Evolutionary conservation across 1,284 basidiomycete species (phyloP), one percentile per base, ranked within the genome.

Genomic region (Exobasidium rhododendri): DNA sequence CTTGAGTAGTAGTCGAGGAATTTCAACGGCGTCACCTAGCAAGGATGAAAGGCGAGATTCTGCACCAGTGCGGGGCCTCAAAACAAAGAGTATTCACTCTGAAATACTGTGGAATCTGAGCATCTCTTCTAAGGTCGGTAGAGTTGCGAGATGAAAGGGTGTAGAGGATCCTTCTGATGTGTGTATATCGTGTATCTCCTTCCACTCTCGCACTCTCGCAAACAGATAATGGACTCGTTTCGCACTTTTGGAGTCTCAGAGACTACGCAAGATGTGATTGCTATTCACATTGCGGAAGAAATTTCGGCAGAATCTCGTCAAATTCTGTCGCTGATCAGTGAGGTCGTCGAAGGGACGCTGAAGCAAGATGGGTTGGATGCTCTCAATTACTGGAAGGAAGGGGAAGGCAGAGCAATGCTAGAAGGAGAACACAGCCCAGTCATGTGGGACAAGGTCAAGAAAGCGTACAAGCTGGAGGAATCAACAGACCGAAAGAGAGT

Each of bases 71-170:
- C 22, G 20, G 4, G 52, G 32, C 13, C 31, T 67, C 22, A 65
- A 64, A 52, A 67, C 65, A 4, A 59, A 59, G 29, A 63, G 61
- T 32, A 58, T 67, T 49, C 65, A 67, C 47, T 67, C 65, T 7
- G 65, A 67, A 49, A 54, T 67, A 13, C 35, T 67, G 14, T 67
- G 63, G 62, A 61, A 62, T 10, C 53, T 67, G 14, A 61, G 62
- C 29, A 58, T 59, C 7, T 58, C 57, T 28, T 60, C 59, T 43
- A 67, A 67, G 45, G 64, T 66, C 20, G 29, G 64, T 54, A 24
- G 4, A 50, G 35, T n/a, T n/a, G n/a, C n/a, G n/a, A n/a, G n/a
- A n/a, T n/a, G n/a, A n/a, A n/a, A n/a, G n/a, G n/a, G n/a, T n/a
- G n/a, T n/a, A n/a, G n/a, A n/a, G n/a, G n/a, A n/a, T n/a, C n/a